phyloP scores from a whole-genome alignment of 1,139 yeast genomes.

The Debaryomyces sp. region DNA sequence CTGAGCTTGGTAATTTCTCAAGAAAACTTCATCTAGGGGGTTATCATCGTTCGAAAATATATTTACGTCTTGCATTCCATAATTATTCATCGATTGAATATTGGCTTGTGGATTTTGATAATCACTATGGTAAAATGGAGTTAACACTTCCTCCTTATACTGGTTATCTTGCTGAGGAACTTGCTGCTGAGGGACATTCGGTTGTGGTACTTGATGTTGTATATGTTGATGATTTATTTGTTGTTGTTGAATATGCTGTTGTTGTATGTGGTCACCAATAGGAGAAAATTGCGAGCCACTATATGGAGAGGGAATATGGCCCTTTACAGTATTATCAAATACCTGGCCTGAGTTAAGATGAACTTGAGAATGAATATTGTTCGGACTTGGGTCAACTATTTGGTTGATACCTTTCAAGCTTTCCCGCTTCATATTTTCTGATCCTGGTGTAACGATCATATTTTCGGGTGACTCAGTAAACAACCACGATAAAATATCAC shows the following conservation, averaged over 20 bases:
- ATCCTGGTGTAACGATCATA: conserved; percentile 7
- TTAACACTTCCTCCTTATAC: conserved; percentile 16
- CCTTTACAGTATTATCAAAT: neutral
- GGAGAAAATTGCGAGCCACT: conserved; percentile 17
- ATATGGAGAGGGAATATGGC: conserved; percentile 14
- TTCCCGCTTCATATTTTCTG: neutral
- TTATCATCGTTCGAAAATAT: conserved; percentile 41
- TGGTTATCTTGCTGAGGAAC: neutral
- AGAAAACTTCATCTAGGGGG: conserved; percentile 43
- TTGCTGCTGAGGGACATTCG: neutral
- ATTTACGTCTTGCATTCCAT: conserved; percentile 33
- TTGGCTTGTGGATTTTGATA: neutral
- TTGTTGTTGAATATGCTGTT: neutral
- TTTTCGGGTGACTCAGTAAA: conserved; percentile 32
- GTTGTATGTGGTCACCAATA: conserved; percentile 17
- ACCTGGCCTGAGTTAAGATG: neutral
- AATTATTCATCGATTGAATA: conserved; percentile 11
- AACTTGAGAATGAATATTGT: conserved; percentile 1
- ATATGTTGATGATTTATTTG: neutral
- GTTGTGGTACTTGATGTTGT: neutral
- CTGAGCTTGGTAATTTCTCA: conserved; percentile 15
- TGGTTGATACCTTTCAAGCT: neutral
- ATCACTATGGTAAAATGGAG: conserved; percentile 23
- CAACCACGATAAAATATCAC: conserved; percentile 45
- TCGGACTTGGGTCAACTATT: neutral